Evolutionary conservation across 352 stramenopile genomes (phyloP).

Genomic region (Pythium diclinum): DNA sequence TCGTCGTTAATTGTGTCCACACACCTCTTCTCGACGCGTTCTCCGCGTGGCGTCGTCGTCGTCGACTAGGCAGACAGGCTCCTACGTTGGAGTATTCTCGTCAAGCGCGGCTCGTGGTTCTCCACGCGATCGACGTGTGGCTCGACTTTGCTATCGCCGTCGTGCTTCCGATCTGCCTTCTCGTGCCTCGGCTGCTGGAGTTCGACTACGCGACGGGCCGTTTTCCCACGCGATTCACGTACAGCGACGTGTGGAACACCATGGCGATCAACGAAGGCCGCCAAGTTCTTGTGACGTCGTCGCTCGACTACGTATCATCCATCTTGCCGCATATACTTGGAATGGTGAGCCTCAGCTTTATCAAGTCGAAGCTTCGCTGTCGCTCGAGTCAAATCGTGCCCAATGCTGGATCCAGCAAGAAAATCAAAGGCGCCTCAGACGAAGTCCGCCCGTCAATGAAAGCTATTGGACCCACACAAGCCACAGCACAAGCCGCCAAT

Average conservation of each 20-base stretch:
- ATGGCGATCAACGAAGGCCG: slow-evolving; percentile 1
- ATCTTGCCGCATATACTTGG: background rate
- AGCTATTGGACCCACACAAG: no score
- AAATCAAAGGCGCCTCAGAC: no score
- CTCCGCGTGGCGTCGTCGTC: background rate
- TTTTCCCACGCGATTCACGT: background rate
- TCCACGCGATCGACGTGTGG: background rate
- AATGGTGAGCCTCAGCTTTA: background rate
- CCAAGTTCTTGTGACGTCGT: background rate
- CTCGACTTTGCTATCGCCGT: background rate
- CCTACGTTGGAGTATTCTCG: no score
- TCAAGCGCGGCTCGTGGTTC: background rate
- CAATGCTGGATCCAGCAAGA: background rate
- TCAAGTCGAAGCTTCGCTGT: background rate
- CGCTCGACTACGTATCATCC: background rate
- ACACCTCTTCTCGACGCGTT: background rate
- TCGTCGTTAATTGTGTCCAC: background rate
- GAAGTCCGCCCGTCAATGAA: no score
- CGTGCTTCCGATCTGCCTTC: background rate
- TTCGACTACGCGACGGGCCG: background rate
- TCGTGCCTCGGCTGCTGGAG: background rate
- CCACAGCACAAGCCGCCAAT: no score
- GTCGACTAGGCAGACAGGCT: no score
- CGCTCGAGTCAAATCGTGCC: background rate
- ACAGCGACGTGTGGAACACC: background rate